These are phyloP conservation scores for Botryotinia globosa DNA, from an alignment of 2,329 filamentous ascomycete genomes.

Conservation along the genomic window DNA sequence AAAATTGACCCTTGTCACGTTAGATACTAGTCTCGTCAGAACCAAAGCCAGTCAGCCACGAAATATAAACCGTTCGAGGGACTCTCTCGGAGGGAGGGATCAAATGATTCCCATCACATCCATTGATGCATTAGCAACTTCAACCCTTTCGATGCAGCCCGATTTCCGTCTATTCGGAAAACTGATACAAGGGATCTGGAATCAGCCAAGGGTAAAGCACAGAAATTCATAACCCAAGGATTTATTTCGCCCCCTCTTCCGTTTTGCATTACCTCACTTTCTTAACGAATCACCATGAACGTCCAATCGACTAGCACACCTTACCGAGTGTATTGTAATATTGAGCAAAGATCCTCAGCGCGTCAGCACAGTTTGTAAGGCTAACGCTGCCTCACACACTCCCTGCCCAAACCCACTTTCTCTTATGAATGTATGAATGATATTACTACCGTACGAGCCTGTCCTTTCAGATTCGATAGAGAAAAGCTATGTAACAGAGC, in stretches of 20 bases:
- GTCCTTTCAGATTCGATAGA: conserved; percentile 10
- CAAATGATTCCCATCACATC: conserved; percentile 4
- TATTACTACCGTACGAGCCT: conserved; percentile 6
- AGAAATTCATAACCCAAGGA: conserved; percentile 3
- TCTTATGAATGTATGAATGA: conserved; percentile 2
- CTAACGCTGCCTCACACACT: conserved; percentile 11
- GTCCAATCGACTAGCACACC: neutral
- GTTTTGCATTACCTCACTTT: conserved; percentile 7
- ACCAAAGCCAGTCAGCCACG: conserved; percentile 4
- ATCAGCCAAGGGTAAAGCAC: conserved; percentile 3
- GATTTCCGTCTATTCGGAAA: conserved; percentile 13
- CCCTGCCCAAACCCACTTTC: conserved; percentile 16
- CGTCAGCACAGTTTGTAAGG: conserved; percentile 20
- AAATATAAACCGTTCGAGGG: conserved; percentile 8
- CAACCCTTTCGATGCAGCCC: conserved; percentile 11
- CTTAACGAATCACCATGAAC: neutral
- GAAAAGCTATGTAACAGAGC: conserved; percentile 22
- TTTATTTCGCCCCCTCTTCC: neutral
- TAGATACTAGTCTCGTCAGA: neutral
- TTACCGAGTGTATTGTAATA: conserved; percentile 12
- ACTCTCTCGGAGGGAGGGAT: neutral
- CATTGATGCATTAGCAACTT: conserved; percentile 7
- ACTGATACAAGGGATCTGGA: conserved; percentile 2
- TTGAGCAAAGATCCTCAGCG: conserved; percentile 16
- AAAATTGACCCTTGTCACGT: conserved; percentile 2